Base-by-base conservation (phyloP, 345 rosid genomes). In the Brassica cretica region DNA sequence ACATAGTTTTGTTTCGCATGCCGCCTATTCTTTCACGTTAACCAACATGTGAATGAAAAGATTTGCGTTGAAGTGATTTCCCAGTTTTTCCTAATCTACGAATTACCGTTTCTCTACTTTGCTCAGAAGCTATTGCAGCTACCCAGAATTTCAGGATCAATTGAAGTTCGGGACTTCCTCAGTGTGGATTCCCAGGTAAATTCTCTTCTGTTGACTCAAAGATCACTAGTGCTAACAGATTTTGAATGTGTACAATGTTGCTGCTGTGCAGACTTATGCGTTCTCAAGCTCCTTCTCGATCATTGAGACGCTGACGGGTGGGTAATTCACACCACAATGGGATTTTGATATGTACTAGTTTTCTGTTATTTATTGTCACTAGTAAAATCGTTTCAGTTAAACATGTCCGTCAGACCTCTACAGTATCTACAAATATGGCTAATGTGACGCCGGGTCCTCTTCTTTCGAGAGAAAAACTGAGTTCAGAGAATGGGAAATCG, bases 121-220 rank as follows among this genome's bases (percentile, higher is more conserved):
- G 75, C 66, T 73, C 94, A 93, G 99, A 87, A 85, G 82, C 89
- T 96, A 49, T 81, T 96, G 86, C 97, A 89, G 84, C 89, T 88
- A 83, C 98, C 96, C 67, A 90, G 85, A 73, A 74, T 96, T 85
- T 93, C 99, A 46, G 98, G 96, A 80, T 96, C 98, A 9, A 88
- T 96, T 82, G 99, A 96, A 82, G 98, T 96, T 75, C 91, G 99
- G 99, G 98, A 93, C 87, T 96, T 96, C 73, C 88, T 96, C 71
- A 91, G 93, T 64, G 92, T 96, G 73, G 99, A 96, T 86, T 96
- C 99, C 37, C 99, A 93, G 99, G 99, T 93, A 84, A 77, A 49
- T 46, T 25, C 58, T 80, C 79, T 78, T 79, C 72, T 12, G 46
- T 39, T 55, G 66, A 35, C 19, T 39, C 61, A 29, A 74, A 51